Conservation (phyloP, 140 eudicot genomes). For the Bidens hawaiensis region DNA sequence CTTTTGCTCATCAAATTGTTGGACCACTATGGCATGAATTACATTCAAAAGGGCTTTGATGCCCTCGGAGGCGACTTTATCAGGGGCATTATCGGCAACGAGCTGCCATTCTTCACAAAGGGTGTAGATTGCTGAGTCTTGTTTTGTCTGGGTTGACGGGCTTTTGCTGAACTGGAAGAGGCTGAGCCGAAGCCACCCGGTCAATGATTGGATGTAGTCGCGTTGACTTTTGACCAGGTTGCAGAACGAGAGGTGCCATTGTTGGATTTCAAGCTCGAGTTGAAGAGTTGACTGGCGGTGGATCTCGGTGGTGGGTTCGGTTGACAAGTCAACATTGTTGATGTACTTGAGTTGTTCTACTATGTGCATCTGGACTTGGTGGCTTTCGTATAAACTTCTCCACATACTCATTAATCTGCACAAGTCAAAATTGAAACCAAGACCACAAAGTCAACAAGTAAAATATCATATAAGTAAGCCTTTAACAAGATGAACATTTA, state of each 20-base stretch:
- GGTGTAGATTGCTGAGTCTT: conserved; percentile 74
- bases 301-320: conserved; percentile 70
- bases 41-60: conserved; percentile 57
- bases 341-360: conserved; percentile 92
- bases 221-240: conserved; percentile 82
- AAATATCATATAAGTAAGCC: neutral
- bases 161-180: conserved; percentile 67
- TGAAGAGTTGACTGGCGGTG: conserved; percentile 86
- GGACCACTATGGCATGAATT: conserved; percentile 73
- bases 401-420: conserved; percentile 86
- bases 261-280: conserved; percentile 85
- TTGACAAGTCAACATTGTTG: conserved; percentile 43
- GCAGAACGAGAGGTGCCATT: conserved; percentile 87
- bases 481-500: neutral
- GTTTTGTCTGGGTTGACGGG: conserved; percentile 43
- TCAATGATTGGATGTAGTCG: conserved; percentile 71
- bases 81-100: conserved; percentile 72
- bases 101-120: conserved; percentile 96
- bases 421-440: conserved; percentile 7
- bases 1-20: conserved; percentile 73
- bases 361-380: conserved; percentile 91
- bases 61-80: conserved; percentile 92
- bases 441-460: neutral
- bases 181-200: conserved; percentile 97
- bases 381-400: conserved; percentile 94